A percentile compares a stretch with the other conserved stretches of the same genome.
These are phyloP conservation scores for Claviceps citrina DNA, from an alignment of 2,329 filamentous ascomycete species.

Conservation along the genomic window DNA sequence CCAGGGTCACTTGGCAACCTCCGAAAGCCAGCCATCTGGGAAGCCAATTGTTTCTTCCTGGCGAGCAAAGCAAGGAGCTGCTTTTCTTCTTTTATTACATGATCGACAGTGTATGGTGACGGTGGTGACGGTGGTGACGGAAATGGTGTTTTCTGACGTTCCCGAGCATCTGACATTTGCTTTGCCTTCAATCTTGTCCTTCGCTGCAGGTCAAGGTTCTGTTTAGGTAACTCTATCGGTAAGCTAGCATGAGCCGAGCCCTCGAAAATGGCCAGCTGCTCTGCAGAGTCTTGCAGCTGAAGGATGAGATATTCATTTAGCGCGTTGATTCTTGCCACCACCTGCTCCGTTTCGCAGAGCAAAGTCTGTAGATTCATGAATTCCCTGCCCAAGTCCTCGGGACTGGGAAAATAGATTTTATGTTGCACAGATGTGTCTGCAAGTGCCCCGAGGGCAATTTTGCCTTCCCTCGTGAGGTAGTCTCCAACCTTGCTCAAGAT, in stretches of 20 bases:
- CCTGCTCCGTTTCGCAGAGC: constrained; percentile 39
- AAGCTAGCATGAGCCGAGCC: constrained; percentile 36
- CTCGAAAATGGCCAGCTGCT: constrained; percentile 27
- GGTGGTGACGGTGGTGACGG: constrained; percentile 13
- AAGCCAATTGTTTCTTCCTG: constrained; percentile 43
- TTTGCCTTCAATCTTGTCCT: constrained; percentile 50
- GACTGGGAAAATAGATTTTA: constrained; percentile 31
- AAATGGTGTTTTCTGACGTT: constrained; percentile 32
- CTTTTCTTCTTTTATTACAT: constrained; percentile 42
- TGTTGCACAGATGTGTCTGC: constrained; percentile 35
- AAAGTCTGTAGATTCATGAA: constrained; percentile 42
- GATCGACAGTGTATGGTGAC: constrained; percentile 36
- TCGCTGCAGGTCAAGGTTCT: constrained; percentile 61
- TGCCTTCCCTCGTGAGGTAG: constrained; percentile 37
- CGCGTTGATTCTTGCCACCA: constrained; percentile 35
- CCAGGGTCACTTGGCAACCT: constrained; percentile 57
- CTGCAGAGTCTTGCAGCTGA: constrained; percentile 28
- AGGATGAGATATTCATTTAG: constrained; percentile 40
- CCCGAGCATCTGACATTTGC: constrained; percentile 47
- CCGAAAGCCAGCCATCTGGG: constrained; percentile 49
- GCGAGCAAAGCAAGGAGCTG: constrained; percentile 41
- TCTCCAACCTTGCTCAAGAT: neutral
- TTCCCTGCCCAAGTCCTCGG: constrained; percentile 32
- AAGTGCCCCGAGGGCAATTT: constrained; percentile 40
- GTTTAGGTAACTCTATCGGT: constrained; percentile 42